These are phyloP conservation scores for Chamaecrista fasciculata DNA, from an alignment of 306 rosid species.

Conservation along the genomic window DNA sequence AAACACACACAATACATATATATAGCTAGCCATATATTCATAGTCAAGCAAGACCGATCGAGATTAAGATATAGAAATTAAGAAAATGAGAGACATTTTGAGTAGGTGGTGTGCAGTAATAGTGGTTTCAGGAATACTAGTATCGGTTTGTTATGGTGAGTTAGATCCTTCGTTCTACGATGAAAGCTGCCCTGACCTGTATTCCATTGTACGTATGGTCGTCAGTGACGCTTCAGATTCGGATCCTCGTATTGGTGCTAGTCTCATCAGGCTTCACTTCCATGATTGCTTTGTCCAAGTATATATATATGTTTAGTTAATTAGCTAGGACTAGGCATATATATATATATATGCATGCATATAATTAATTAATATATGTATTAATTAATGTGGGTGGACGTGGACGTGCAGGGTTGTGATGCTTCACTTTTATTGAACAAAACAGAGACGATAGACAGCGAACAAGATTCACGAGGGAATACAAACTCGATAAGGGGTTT, in stretches of 20 bases:
- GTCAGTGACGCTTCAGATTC: not conserved
- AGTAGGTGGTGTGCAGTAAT: constrained; percentile 13
- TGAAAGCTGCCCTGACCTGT: constrained; percentile 26
- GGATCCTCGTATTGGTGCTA: constrained; percentile 44
- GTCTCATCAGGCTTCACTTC: constrained; percentile 54
- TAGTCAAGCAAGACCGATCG: too few species aligned
- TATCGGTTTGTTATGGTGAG: constrained; percentile 9
- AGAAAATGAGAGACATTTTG: not conserved
- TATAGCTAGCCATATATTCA: too few species aligned
- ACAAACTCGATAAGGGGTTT: constrained; percentile 49
- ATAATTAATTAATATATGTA: too few species aligned
- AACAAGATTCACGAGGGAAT: constrained; percentile 36
- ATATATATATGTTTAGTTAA: too few species aligned
- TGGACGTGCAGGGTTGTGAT: constrained; percentile 72
- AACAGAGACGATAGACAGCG: constrained; percentile 39
- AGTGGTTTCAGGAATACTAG: not conserved
- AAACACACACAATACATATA: not conserved
- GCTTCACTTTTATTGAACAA: constrained; percentile 51
- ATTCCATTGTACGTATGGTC: not conserved
- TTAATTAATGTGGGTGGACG: too few species aligned
- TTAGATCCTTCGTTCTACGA: constrained; percentile 28
- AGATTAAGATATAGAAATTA: too few species aligned
- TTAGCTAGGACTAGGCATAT: too few species aligned
- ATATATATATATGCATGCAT: too few species aligned
- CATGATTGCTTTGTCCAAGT: constrained; percentile 66